Base-by-base conservation (phyloP, 2,329 filamentous ascomycete genomes). In the Emergomyces orientalis region DNA sequence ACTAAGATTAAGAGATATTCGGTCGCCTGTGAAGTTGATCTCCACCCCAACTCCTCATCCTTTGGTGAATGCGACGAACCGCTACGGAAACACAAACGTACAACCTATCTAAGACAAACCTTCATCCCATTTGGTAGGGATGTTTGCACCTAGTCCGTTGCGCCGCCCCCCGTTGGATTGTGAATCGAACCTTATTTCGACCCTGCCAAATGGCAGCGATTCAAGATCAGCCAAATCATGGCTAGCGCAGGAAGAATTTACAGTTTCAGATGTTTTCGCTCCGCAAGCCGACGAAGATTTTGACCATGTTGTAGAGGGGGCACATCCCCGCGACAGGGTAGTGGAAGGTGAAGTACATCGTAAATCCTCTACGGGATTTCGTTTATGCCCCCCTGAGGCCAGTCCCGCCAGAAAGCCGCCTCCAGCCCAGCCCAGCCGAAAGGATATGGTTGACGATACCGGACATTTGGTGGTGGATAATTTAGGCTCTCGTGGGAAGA, bases 191-290 rank as follows among this genome's bases (percentile, higher is more conserved):
- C n/a, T 65, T 39, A 55, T 63, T 41, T 54, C 60, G 22, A 39
- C 56, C n/a, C 56, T 27, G 43, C 41, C 32, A 57, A 43, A 63
- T 43, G 58, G 19, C 25, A 62, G 17, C 39, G 57, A 54, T 54
- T 52, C 52, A 3, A 64, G 39, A 52, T 41, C 57, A 55, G 55
- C 59, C 14, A 60, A 56, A 34, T 57, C 55, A 59, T 65, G 64
- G 65, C 30, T 61, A 41, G 43, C 62, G 19, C 62, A 64, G 57
- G 66, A 68, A 49, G 64, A 68, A 60, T 62, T 68, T 52, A 61
- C 60, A 30, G 66, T 68, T 14, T 61, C 65, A 13, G 66, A 67
- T 54, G 66, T 68, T n/a, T 68, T 68, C 58, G 60, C 58, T 47
- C 66, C 65, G 17, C 65, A 67, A 59, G 62, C 61, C n/a, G 32